Base-by-base conservation (phyloP, 2,329 filamentous ascomycete species). In the Fusarium torreyae region DNA sequence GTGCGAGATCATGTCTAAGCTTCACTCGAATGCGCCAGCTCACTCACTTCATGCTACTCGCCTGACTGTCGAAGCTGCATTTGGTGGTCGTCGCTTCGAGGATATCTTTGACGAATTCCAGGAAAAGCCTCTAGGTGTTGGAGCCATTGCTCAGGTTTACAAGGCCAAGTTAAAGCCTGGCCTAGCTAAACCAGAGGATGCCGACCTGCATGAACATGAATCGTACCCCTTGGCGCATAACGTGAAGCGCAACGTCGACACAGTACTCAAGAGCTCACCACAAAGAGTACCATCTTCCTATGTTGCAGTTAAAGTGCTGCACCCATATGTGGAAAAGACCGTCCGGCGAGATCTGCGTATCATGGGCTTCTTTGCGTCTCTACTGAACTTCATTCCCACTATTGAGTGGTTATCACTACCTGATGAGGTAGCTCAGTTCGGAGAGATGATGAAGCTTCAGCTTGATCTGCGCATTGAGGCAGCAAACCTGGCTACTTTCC, bases 381-480 rank as follows among this genome's bases (percentile, higher is more conserved):
- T 92, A 7, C 90, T 99, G 71, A 97, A 98, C 79, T 82, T 87
- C 3, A 91, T 99, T 33, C 96, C 96, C 1, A 97, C 94, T 0
- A 96, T 99, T 76, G 94, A 98, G 80, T 99, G 96, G 96, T 86
- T 99, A 7, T 98, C 95, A 1, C 88, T 99, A 10, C 96, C 96
- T 0, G 95, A 98, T 72, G 96, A 99, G 78, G 96, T 98, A 5
- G 82, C 86, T 15, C 94, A 98, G 75, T 99, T 99, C 76, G 95
- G 94, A 24, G 92, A 97, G 77, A 99, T 99, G 96, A 99, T 99
- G 96, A 91, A 91, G 74, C 84, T 98, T n/a, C 96, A 99, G 78
- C 85, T 99, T 4, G 96, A 99, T 79, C 86, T 99, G 36, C 91
- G 96, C 53, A 98, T 98, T 64, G 96, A 99, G 79, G 92, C 94